Evolutionary conservation across 2,329 filamentous ascomycete species (phyloP), one percentile per base, ranked within the genome.

Genomic region (Seiridium unicorne): DNA sequence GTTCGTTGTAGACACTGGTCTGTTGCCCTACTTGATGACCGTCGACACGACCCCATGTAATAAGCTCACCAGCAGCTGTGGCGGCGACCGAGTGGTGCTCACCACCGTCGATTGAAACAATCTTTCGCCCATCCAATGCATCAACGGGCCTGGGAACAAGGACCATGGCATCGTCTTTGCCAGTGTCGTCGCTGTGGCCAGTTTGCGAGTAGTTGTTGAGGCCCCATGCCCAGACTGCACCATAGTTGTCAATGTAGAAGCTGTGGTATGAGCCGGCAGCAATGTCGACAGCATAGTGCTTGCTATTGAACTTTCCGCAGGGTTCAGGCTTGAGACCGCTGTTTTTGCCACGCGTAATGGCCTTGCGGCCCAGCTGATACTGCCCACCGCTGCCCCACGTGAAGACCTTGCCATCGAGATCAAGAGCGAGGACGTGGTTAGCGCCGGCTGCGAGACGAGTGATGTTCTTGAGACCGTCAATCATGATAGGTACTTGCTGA

Each of bases 381-480:
- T 92, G 88, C 64, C 92, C 89, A 71, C 93, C 93, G 64, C 92
- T 89, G 62, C 91, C 90, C 90, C 91, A 93, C 38, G 90, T 90
- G 61, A 86, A 81, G 69, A 93, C 78, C 67, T 79, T 80, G 64
- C 89, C 90, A 8, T 91, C 81, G 69, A 89, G 85, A 68, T 89
- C 87, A 72, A 93, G 87, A 38, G 85, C 86, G 9, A 81, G 75
- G 34, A 84, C 85, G 71, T 91, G 89, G 86, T 91, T 91, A 53
- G 88, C 88, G 61, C 89, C 89, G 56, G 84, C 81, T 58, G 85
- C 86, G 51, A 90, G 79, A 4, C 83, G 79, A 8, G 78, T 84
- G 70, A 89, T 82, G 72, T 88, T 86, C 75, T 86, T 88, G 64
- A 89, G 77, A 59, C 81, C 81, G 4, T 79, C 73, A 36, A 89